Base-by-base conservation (phyloP, 2,329 filamentous ascomycete genomes). In the Byssochlamys sp. region DNA sequence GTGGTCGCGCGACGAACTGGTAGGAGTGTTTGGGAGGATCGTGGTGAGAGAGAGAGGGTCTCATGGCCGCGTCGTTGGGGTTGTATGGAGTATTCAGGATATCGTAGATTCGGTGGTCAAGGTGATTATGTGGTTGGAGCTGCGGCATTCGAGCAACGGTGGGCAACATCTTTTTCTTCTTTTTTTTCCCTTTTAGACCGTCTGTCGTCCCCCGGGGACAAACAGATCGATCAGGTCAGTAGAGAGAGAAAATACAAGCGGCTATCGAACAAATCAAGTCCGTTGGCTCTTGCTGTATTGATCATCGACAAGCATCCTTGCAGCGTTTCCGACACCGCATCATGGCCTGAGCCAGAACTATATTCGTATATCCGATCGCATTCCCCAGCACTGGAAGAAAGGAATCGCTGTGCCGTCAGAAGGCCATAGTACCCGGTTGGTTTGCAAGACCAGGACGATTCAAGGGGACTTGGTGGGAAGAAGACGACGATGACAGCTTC, bases 321-420 rank as follows among this genome's bases (percentile, higher is more conserved):
- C 68, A 71, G 58, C 73, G 72, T 73, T 74, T 76, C 67, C 71
- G 72, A 73, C 70, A 73, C 73, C 72, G 69, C 74, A 75, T 75
- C 68, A 73, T 75, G 73, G 67, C 56, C 67, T 19, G 39, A 24
- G 39, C 39, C 39, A 24, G 39, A 7, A 19, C 39, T 45, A 19
- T 45, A 19, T 31, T 31, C 29, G 39, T 45, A n/a, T 45, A 24
- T 45, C 39, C 14, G 39, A 45, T 19, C 5, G 39, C 39, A 45
- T 45, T 19, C 39, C 39, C 39, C 5, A 45, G 7, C 6, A 2
- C 19, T 45, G n/a, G 29, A 31, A 31, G 29, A 31, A n/a, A n/a
- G 19, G 39, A 45, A 24, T 45, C 14, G 7, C 39, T 19, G 39
- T 45, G 1, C 39, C 19, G 39, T 45, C 39, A 45, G n/a, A 19